A percentile compares a stretch with the other conserved stretches of the same genome.
phyloP scores from a whole-genome alignment of 306 rosid genomes.

The Medicago ruthenica region DNA sequence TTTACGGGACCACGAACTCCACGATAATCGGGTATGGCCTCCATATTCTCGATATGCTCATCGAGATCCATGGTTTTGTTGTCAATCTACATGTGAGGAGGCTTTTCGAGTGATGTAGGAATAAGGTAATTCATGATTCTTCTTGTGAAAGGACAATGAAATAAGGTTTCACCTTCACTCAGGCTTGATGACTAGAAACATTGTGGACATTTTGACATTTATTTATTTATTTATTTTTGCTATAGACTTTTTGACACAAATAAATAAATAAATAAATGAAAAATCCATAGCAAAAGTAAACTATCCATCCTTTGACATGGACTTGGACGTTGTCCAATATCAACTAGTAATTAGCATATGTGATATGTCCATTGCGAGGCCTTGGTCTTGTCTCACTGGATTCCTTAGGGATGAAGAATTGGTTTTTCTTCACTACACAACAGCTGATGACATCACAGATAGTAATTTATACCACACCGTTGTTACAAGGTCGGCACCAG shows the following conservation, averaged over 20 bases:
- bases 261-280: neutral
- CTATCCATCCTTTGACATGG: neutral
- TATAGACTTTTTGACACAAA: neutral
- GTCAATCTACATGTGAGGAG: no score
- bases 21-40: no score
- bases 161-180: no score
- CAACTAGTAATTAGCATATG: constrained; percentile 2
- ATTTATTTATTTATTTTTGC: no score
- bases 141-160: no score
- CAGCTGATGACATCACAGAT: neutral
- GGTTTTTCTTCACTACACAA: constrained; percentile 17
- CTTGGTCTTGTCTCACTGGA: neutral
- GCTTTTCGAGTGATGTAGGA: no score
- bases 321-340: constrained; percentile 36
- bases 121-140: no score
- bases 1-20: no score
- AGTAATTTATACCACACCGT: neutral
- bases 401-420: constrained; percentile 39
- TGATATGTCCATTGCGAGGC: neutral
- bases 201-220: no score
- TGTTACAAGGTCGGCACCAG: neutral
- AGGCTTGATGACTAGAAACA: no score
- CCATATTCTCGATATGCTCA: no score
- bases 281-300: neutral
- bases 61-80: no score